Conservation (phyloP, 352 stramenopile species). For the Phytophthora sansomeana region DNA sequence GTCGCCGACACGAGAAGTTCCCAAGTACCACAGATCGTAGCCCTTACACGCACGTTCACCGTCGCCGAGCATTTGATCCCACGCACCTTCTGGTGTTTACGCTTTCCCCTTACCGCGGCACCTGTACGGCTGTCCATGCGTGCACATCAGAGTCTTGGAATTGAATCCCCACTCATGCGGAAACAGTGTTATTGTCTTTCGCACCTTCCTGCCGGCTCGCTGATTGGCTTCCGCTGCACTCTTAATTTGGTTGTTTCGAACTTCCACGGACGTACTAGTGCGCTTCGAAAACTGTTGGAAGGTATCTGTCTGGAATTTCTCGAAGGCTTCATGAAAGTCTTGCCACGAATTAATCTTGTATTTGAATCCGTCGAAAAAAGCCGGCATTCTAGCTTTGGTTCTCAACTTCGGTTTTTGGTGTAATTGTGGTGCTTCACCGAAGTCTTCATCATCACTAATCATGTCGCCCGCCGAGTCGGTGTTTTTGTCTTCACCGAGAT, state of each 20-base stretch:
- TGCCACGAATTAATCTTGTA: constrained; percentile 1
- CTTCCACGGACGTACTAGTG: not conserved
- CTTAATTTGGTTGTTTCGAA: not conserved
- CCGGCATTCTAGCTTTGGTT: not conserved
- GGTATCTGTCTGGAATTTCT: not conserved
- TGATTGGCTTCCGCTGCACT: not conserved
- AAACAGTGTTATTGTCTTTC: not conserved
- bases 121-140: constrained; percentile 2
- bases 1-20: not conserved
- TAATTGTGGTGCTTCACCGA: not conserved
- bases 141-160: constrained; percentile 8
- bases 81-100: too few relatives aligned
- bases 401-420: not conserved
- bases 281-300: constrained; percentile 20
- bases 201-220: not conserved
- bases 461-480: too few relatives aligned
- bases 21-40: not conserved
- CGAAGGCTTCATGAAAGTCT: constrained; percentile 6
- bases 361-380: not conserved
- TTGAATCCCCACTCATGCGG: not conserved
- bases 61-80: constrained; percentile 1
- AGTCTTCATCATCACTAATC: not conserved
- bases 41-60: not conserved
- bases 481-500: not conserved
- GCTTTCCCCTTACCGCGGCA: too few relatives aligned